phyloP scores from a whole-genome alignment of 202 grass and related monocot genomes.

The Carex sylvatica region DNA sequence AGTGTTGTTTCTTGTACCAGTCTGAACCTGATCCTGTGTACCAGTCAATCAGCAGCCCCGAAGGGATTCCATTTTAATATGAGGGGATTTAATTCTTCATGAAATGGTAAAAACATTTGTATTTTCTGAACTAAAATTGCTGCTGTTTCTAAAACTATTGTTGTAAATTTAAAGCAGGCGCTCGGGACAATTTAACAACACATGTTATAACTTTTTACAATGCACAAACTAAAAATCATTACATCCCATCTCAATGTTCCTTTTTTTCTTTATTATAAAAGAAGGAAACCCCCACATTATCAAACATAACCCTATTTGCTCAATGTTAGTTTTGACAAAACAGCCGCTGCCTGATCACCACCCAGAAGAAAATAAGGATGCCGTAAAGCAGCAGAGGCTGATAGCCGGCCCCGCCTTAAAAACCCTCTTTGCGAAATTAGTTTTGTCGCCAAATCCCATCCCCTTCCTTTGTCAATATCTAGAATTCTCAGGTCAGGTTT shows the following conservation, averaged over 20 bases:
- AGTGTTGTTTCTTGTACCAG: background rate
- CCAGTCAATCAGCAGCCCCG: background rate
- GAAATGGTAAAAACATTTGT: background rate
- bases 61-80: conserved; percentile 27
- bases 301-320: conserved; percentile 42
- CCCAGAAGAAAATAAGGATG: conserved; percentile 90
- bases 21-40: background rate
- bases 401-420: conserved; percentile 53
- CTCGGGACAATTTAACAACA: conserved; percentile 9
- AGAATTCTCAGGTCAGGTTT: conserved; percentile 65
- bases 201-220: conserved; percentile 16
- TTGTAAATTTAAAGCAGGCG: background rate
- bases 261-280: conserved; percentile 13
- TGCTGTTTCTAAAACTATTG: background rate
- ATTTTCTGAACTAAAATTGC: too few relatives aligned
- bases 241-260: conserved; percentile 18
- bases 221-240: conserved; percentile 25
- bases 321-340: conserved; percentile 76
- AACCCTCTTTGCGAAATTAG: conserved; percentile 59
- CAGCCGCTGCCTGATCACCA: conserved; percentile 72
- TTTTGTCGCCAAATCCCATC: conserved; percentile 95
- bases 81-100: background rate
- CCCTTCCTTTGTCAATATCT: conserved; percentile 70
- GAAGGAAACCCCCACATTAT: background rate
- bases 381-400: conserved; percentile 75